Evolutionary conservation across 2,329 filamentous ascomycete species (phyloP).

Genomic region (Aspergillus pseudoterreus): DNA sequence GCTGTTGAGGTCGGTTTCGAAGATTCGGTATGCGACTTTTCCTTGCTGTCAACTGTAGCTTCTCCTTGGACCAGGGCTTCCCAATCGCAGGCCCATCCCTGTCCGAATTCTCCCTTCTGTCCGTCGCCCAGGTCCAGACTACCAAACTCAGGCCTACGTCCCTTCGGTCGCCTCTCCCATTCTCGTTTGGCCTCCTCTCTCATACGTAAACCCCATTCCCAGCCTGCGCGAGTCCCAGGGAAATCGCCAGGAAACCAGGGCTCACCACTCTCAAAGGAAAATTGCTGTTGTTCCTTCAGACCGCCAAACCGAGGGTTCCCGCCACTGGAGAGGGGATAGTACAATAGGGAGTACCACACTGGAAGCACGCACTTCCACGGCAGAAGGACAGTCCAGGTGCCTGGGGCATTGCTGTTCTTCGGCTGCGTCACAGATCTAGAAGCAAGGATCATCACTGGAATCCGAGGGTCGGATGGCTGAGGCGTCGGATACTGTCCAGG

Average conservation of each 20-base stretch:
- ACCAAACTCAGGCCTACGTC: slow-evolving; percentile 73
- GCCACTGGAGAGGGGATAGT: slow-evolving; percentile 73
- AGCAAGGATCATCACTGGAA: slow-evolving; percentile 71
- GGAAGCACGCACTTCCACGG: slow-evolving; percentile 87
- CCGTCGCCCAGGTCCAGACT: slow-evolving; percentile 69
- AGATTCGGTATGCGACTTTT: slow-evolving; percentile 12
- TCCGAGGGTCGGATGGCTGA: slow-evolving; percentile 63
- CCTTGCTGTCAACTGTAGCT: not conserved
- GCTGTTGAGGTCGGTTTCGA: not conserved
- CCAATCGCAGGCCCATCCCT: slow-evolving; percentile 82
- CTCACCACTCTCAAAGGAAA: slow-evolving; percentile 71
- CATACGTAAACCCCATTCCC: slow-evolving; percentile 70
- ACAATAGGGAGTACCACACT: slow-evolving; percentile 82
- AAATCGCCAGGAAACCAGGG: slow-evolving; percentile 88
- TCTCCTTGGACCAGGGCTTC: slow-evolving; percentile 57
- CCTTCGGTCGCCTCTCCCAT: slow-evolving; percentile 77
- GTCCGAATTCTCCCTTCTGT: slow-evolving; percentile 76
- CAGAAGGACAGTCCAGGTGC: slow-evolving; percentile 77
- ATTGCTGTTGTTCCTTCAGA: slow-evolving; percentile 71
- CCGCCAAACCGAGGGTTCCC: slow-evolving; percentile 81
- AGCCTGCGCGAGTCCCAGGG: slow-evolving; percentile 73
- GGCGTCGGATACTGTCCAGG: slow-evolving; percentile 62
- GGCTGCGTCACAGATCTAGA: slow-evolving; percentile 46
- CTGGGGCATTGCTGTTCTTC: slow-evolving; percentile 52
- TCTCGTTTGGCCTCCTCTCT: slow-evolving; percentile 55